These are phyloP conservation scores for Trypethelium eluteriae DNA, from an alignment of 495 filamentous ascomycete species.

Conservation along the genomic window DNA sequence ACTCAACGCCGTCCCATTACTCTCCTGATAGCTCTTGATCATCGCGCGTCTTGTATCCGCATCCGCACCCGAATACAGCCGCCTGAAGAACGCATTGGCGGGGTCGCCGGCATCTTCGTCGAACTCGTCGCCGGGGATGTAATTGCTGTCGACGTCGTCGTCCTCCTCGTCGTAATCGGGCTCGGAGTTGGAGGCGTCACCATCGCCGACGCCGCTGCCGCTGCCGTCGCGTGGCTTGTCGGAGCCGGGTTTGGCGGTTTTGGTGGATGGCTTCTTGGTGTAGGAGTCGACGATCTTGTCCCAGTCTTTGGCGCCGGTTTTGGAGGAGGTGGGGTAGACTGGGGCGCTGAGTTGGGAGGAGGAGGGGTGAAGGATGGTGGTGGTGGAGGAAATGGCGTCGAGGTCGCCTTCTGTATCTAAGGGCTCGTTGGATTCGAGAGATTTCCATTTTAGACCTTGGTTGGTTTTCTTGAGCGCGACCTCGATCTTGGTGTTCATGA, in stretches of 20 bases:
- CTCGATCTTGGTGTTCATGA: slow-evolving; percentile 80
- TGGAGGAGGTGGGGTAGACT: slow-evolving; percentile 82
- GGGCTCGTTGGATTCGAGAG: slow-evolving; percentile 46
- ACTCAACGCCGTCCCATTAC: slow-evolving; percentile 84
- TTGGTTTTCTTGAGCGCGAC: slow-evolving; percentile 61
- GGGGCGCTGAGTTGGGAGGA: slow-evolving; percentile 38
- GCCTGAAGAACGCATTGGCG: slow-evolving; percentile 87
- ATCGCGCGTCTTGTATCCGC: slow-evolving; percentile 81
- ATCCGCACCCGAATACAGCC: slow-evolving; percentile 70
- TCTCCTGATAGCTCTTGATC: slow-evolving; percentile 96
- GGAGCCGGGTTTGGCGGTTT: slow-evolving; percentile 16
- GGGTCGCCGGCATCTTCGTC: slow-evolving; percentile 57
- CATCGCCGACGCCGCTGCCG: slow-evolving; percentile 24
- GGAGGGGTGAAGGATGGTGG: no score
- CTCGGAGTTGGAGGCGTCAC: slow-evolving; percentile 21
- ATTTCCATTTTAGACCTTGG: slow-evolving; percentile 66
- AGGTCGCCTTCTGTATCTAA: slow-evolving; percentile 20
- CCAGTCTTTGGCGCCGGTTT: slow-evolving; percentile 81
- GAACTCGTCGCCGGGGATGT: neutral
- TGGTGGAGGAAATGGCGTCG: neutral
- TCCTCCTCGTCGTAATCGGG: slow-evolving; percentile 38
- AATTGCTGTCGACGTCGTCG: slow-evolving; percentile 46
- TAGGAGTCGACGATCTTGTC: slow-evolving; percentile 65
- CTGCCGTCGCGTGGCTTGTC: slow-evolving; percentile 12
- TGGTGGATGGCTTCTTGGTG: slow-evolving; percentile 40